These are phyloP conservation scores for Candida suzukii DNA, from an alignment of 805 yeast genomes.

Conservation along the genomic window DNA sequence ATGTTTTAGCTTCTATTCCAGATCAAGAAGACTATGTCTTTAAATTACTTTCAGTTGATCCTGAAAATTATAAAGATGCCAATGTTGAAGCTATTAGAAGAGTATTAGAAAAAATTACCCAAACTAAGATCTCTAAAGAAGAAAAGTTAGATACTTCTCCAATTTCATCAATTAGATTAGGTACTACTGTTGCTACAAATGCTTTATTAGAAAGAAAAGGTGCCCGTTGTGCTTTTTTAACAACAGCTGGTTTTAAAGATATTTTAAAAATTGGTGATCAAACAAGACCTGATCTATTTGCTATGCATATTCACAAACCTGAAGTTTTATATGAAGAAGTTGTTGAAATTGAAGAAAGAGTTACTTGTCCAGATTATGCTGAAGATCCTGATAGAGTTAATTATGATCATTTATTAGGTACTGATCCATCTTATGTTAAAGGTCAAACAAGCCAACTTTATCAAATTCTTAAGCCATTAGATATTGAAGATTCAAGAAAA, in stretches of 20 bases:
- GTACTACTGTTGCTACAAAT: slow-evolving; percentile 84
- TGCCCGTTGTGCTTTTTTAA: slow-evolving; percentile 74
- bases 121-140: slow-evolving; percentile 41
- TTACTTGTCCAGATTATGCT: slow-evolving; percentile 71
- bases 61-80: slow-evolving; percentile 72
- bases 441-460: slow-evolving; percentile 34
- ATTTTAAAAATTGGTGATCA: slow-evolving; percentile 83
- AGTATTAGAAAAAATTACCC: slow-evolving; percentile 49
- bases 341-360: slow-evolving; percentile 83
- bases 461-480: slow-evolving; percentile 28
- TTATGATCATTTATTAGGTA: slow-evolving; percentile 24
- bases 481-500: slow-evolving; percentile 15
- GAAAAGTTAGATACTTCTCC: slow-evolving; percentile 43
- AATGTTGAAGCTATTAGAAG: slow-evolving; percentile 82
- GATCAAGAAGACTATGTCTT: slow-evolving; percentile 40
- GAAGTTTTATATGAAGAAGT: slow-evolving; percentile 68
- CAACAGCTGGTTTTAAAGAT: slow-evolving; percentile 86
- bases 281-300: slow-evolving; percentile 85
- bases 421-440: slow-evolving; percentile 17
- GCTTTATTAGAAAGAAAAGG: slow-evolving; percentile 90
- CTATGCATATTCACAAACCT: slow-evolving; percentile 66
- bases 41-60: slow-evolving; percentile 76
- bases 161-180: slow-evolving; percentile 67
- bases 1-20: slow-evolving; percentile 46
- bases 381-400: slow-evolving; percentile 58